phyloP scores from a whole-genome alignment of 192 early-diverging fungal species.

The Umbelopsis sp. region DNA sequence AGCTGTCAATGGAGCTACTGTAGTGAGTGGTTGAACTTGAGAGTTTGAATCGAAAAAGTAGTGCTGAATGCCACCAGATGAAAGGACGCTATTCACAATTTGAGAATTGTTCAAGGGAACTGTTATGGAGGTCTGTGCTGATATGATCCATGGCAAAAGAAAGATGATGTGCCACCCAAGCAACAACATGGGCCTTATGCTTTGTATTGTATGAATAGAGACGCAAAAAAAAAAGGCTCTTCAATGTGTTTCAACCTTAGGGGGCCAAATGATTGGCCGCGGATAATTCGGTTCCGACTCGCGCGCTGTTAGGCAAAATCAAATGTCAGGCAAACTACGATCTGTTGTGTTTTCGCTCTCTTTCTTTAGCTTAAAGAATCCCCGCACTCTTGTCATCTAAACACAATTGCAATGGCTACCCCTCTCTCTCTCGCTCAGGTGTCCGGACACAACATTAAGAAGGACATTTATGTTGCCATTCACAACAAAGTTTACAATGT shows the following conservation, averaged over 20 bases:
- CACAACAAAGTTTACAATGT: conserved; percentile 79
- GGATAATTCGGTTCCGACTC: conserved; percentile 8
- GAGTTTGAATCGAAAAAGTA: conserved; percentile 14
- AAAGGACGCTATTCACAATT: background rate
- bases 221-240: background rate
- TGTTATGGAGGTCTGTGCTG: background rate
- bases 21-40: background rate
- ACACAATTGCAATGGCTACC: conserved; percentile 8
- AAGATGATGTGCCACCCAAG: background rate
- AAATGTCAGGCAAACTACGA: background rate
- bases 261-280: conserved; percentile 1
- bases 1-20: background rate
- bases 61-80: conserved; percentile 5
- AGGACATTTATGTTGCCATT: conserved; percentile 80
- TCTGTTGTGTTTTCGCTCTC: background rate
- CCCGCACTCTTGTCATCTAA: conserved; percentile 12
- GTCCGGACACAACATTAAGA: conserved; percentile 64
- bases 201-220: background rate
- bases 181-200: background rate
- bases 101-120: conserved; percentile 1
- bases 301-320: background rate
- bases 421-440: conserved; percentile 63
- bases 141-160: background rate
- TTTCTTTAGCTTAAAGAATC: conserved; percentile 3
- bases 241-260: background rate